Evolutionary conservation across 1,284 basidiomycete genomes (phyloP).

Genomic region (Quambalaria eucalypti): DNA sequence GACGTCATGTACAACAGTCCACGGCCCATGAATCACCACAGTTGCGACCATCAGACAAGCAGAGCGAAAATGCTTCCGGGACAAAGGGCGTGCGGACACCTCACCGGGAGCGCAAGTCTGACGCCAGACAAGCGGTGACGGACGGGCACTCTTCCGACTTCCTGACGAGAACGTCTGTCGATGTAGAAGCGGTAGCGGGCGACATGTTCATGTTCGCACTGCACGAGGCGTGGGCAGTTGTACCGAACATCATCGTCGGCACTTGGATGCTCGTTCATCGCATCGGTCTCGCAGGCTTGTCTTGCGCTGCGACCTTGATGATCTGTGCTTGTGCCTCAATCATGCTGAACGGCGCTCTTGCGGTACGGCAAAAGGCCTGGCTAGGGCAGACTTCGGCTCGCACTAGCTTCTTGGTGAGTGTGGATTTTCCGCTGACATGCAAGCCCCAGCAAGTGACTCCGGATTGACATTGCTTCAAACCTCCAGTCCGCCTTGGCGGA

Average conservation of each 20-base stretch:
- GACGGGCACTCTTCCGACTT: background rate
- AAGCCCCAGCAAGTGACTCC: background rate
- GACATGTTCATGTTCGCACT: background rate
- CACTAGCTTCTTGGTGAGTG: background rate
- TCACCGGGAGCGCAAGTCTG: background rate
- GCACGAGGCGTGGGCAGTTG: background rate
- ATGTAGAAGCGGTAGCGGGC: background rate
- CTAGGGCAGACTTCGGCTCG: background rate
- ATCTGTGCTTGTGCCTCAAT: background rate
- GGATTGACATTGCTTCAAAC: background rate
- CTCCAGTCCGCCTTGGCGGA: background rate
- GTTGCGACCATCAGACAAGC: too few species aligned
- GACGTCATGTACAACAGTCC: too few species aligned
- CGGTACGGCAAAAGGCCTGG: background rate
- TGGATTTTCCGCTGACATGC: background rate
- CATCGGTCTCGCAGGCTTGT: background rate
- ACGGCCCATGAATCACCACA: background rate
- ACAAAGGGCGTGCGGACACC: background rate
- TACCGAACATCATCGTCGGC: background rate
- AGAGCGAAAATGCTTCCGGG: background rate
- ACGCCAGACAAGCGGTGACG: background rate
- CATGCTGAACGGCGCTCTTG: background rate
- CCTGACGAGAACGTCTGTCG: background rate
- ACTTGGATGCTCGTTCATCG: background rate
- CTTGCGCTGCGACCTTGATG: background rate